Conservation (phyloP, 2,329 filamentous ascomycete species). For the Sordariomycetes sp. region DNA sequence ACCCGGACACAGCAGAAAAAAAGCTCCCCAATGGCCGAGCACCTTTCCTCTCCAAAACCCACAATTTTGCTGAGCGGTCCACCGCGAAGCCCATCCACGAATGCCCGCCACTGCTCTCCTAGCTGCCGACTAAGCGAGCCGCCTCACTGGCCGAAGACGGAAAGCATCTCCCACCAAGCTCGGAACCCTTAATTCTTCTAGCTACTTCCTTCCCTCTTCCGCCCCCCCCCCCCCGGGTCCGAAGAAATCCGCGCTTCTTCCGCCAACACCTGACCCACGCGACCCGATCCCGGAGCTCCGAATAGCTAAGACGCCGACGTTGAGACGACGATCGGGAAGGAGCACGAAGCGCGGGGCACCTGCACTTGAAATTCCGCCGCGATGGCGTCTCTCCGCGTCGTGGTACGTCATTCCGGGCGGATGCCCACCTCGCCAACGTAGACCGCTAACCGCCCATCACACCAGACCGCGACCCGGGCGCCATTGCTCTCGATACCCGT, state of each 20-base stretch:
- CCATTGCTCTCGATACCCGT: background rate
- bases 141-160: background rate
- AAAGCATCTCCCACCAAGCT: background rate
- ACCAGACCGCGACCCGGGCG: background rate
- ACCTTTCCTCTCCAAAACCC: background rate
- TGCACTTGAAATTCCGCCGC: background rate
- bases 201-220: background rate
- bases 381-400: conserved; percentile 3
- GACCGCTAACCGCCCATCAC: background rate
- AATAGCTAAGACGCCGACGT: background rate
- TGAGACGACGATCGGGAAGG: background rate
- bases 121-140: conserved; percentile 2
- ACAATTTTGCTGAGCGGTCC: background rate
- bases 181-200: background rate
- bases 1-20: background rate
- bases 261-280: background rate
- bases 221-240: background rate
- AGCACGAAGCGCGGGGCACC: background rate
- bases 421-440: background rate
- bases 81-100: background rate
- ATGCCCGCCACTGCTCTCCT: background rate
- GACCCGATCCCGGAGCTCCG: background rate
- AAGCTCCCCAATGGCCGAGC: background rate
- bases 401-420: background rate
- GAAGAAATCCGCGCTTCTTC: background rate